phyloP scores from a whole-genome alignment of 257 asterid species.

The Paulownia fortunei region DNA sequence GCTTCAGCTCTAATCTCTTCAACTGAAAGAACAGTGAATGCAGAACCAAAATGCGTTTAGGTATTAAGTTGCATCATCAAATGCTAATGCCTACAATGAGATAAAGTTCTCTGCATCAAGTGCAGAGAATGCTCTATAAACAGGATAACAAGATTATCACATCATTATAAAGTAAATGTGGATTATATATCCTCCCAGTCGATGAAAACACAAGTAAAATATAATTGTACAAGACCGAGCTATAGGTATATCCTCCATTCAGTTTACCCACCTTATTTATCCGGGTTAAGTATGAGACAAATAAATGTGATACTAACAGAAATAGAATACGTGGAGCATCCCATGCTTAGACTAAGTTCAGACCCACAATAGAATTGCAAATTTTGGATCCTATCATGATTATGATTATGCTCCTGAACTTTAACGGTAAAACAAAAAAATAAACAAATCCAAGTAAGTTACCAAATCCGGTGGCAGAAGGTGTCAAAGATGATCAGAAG shows the following conservation, averaged over 20 bases:
- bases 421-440: not conserved
- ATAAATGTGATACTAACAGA: not conserved
- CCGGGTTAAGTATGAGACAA: not conserved
- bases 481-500: not conserved
- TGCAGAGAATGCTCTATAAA: conserved; percentile 3
- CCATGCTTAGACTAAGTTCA: not conserved
- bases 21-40: conserved; percentile 50
- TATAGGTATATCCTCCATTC: not conserved
- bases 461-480: not conserved
- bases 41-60: conserved; percentile 21
- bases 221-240: not conserved
- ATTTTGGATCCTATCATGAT: conserved; percentile 1
- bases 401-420: not conserved
- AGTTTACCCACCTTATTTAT: not conserved
- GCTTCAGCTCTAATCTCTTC: conserved; percentile 94
- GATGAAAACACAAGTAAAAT: not conserved
- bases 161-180: not conserved
- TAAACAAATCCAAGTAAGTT: not conserved
- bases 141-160: too few species aligned
- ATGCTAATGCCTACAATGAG: not conserved
- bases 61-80: conserved; percentile 5
- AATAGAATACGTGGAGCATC: conserved; percentile 3
- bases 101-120: not conserved
- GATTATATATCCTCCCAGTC: not conserved
- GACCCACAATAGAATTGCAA: not conserved